Conservation (phyloP, 352 stramenopile genomes). For the Globisporangium spiculum region DNA sequence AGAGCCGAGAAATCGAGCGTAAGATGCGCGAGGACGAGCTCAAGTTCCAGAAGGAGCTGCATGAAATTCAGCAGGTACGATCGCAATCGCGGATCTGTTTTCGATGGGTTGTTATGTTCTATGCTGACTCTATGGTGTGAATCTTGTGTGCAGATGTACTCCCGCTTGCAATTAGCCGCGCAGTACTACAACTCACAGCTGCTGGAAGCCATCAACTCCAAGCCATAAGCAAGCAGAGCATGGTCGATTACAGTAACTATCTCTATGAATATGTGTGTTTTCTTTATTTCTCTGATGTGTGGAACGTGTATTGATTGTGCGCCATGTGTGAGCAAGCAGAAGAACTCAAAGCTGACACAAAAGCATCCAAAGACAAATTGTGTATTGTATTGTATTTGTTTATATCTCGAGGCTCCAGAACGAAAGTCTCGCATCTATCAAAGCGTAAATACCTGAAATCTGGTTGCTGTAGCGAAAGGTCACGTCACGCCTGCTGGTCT, state of each 20-base stretch:
- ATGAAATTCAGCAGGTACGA: conserved; percentile 49
- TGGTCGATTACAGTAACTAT: neutral
- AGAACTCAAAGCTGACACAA: neutral
- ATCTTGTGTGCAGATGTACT: conserved; percentile 51
- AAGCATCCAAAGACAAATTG: neutral
- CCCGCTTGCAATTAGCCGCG: conserved; percentile 51
- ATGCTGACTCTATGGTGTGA: conserved; percentile 9
- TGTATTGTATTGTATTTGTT: neutral
- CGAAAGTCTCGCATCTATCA: neutral
- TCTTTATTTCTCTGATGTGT: conserved; percentile 7
- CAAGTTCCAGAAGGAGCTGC: conserved; percentile 60
- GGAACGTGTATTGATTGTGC: neutral
- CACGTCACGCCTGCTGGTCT: conserved; percentile 10
- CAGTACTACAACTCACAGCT: conserved; percentile 73
- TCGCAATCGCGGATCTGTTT: neutral
- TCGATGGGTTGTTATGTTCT: neutral
- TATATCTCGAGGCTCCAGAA: neutral
- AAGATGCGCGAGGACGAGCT: conserved; percentile 65
- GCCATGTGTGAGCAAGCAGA: neutral
- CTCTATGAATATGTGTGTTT: conserved; percentile 6
- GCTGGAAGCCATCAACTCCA: conserved; percentile 40
- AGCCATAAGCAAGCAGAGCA: conserved; percentile 17
- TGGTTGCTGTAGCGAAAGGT: conserved; percentile 9
- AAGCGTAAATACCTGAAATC: neutral
- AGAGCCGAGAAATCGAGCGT: conserved; percentile 56